Evolutionary conservation across 495 filamentous ascomycete species (phyloP).

Genomic region (Aspergillus saccharolyticus): DNA sequence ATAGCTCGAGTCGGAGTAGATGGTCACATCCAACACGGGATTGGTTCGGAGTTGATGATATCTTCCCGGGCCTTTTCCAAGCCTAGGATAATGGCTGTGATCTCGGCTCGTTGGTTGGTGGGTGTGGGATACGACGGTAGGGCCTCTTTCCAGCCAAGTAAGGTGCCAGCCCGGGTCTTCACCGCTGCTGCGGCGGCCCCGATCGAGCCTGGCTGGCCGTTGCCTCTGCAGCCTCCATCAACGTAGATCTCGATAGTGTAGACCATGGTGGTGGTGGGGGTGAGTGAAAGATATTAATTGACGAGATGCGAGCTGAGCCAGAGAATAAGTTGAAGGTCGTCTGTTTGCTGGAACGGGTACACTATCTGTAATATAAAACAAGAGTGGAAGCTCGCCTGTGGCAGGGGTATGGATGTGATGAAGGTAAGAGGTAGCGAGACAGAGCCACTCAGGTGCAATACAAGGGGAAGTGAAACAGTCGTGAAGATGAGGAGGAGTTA

Average conservation of each 20-base stretch:
- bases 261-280: too few relatives aligned
- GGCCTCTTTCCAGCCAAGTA: not conserved
- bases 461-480: too few relatives aligned
- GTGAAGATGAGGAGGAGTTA: too few relatives aligned
- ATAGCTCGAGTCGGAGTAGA: constrained; percentile 10
- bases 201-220: constrained; percentile 22
- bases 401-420: too few relatives aligned
- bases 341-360: too few relatives aligned
- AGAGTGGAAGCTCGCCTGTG: too few relatives aligned
- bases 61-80: constrained; percentile 29
- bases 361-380: too few relatives aligned
- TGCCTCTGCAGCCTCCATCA: constrained; percentile 37
- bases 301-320: too few relatives aligned
- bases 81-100: constrained; percentile 35
- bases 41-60: constrained; percentile 12
- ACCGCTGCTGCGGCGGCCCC: constrained; percentile 34
- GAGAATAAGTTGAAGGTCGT: too few relatives aligned
- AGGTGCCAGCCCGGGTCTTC: not conserved
- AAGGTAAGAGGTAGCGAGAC: too few relatives aligned
- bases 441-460: too few relatives aligned
- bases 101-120: constrained; percentile 39
- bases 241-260: constrained; percentile 37
- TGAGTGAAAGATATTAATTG: too few relatives aligned
- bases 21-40: not conserved
- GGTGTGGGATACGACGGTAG: constrained; percentile 17